Evolutionary conservation across 108 stramenopile genomes (phyloP).

Genomic region (Fragilaria radians): DNA sequence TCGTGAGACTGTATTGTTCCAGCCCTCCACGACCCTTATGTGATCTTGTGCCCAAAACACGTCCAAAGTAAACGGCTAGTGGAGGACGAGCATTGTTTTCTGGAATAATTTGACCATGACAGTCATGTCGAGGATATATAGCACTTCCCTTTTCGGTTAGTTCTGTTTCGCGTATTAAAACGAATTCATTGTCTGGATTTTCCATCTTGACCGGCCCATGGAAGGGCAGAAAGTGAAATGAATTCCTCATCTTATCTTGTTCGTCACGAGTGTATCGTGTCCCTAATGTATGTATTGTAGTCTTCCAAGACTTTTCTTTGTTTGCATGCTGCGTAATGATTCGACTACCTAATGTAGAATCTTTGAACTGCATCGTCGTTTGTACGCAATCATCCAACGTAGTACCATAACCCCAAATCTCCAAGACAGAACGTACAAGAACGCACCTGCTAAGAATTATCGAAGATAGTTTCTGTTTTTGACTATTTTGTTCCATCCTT

Average conservation of each 20-base stretch:
- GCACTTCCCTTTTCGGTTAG: slow-evolving; percentile 55
- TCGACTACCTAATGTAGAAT: slow-evolving; percentile 5
- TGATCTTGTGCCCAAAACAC: slow-evolving; percentile 40
- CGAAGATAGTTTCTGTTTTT: slow-evolving; percentile 5
- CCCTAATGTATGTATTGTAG: slow-evolving; percentile 75
- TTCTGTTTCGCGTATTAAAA: slow-evolving; percentile 70
- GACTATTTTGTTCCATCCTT: not conserved
- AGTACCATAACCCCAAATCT: slow-evolving; percentile 63
- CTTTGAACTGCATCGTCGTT: slow-evolving; percentile 17
- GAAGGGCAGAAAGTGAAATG: slow-evolving; percentile 42
- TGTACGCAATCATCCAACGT: slow-evolving; percentile 44
- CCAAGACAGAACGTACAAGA: slow-evolving; percentile 62
- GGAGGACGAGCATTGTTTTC: slow-evolving; percentile 59
- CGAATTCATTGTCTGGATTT: slow-evolving; percentile 56
- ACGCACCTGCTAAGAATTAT: slow-evolving; percentile 49
- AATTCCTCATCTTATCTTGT: slow-evolving; percentile 58
- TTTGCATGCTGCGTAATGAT: slow-evolving; percentile 10
- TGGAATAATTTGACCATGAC: slow-evolving; percentile 34
- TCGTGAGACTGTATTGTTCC: slow-evolving; percentile 83
- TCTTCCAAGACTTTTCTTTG: slow-evolving; percentile 51
- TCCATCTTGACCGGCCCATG: slow-evolving; percentile 69
- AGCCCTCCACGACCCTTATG: slow-evolving; percentile 48
- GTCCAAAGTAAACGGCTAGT: slow-evolving; percentile 71
- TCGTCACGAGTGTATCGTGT: slow-evolving; percentile 58
- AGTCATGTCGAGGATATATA: slow-evolving; percentile 36